Conservation (phyloP, 768 basidiomycete species). For the Zangia roseola region DNA sequence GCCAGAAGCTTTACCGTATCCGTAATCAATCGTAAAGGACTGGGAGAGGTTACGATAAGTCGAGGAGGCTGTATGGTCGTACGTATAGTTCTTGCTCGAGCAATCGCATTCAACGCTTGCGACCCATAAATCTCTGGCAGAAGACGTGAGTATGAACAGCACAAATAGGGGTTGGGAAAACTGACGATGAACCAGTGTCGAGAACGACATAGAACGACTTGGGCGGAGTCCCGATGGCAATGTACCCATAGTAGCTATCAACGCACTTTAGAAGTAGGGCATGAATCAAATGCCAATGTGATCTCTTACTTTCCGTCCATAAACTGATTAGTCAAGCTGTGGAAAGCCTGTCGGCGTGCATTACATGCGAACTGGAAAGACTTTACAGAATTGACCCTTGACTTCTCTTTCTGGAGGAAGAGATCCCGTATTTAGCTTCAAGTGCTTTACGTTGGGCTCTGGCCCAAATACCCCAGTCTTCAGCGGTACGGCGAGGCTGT, state of each 20-base stretch:
- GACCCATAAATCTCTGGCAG: slow-evolving; percentile 79
- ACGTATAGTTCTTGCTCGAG: slow-evolving; percentile 41
- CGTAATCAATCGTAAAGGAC: slow-evolving; percentile 74
- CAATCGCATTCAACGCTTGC: slow-evolving; percentile 49
- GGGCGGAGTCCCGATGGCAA: slow-evolving; percentile 83
- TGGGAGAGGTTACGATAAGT: slow-evolving; percentile 55
- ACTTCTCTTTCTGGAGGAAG: slow-evolving; percentile 35
- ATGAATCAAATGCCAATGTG: slow-evolving; percentile 17
- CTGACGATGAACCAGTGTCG: slow-evolving; percentile 82
- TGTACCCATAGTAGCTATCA: slow-evolving; percentile 65
- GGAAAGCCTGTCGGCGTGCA: not conserved
- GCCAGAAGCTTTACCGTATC: slow-evolving; percentile 75
- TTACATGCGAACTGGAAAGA: not conserved
- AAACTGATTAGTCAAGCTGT: slow-evolving; percentile 63
- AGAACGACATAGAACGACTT: slow-evolving; percentile 80
- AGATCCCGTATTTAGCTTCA: slow-evolving; percentile 46
- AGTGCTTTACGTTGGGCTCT: slow-evolving; percentile 45
- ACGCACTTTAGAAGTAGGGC: slow-evolving; percentile 4
- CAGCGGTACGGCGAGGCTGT: slow-evolving; percentile 9
- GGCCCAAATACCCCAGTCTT: slow-evolving; percentile 57
- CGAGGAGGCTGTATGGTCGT: slow-evolving; percentile 53
- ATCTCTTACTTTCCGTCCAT: slow-evolving; percentile 56
- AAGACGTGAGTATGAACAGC: not conserved
- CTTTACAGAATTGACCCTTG: slow-evolving; percentile 49
- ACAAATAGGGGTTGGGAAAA: not conserved